Percentiles rank a stretch among this genome's conserved stretches.
Conservation (phyloP, 768 basidiomycete genomes). For the Inosperma sp. region DNA sequence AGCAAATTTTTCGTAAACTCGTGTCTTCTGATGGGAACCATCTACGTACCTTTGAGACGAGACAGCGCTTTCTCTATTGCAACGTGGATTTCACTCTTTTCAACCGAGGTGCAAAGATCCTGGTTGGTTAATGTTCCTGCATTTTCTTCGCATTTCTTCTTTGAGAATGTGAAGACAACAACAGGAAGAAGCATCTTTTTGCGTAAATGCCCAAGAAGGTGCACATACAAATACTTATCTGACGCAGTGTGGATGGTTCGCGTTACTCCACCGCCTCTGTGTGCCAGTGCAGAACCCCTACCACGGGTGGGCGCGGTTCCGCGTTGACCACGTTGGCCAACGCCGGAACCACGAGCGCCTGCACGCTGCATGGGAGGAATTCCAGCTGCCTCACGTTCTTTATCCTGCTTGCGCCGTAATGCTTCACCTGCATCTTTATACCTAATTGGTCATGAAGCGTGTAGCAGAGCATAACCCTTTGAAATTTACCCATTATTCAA, state of each 20-base stretch:
- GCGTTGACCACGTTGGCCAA: constrained; percentile 52
- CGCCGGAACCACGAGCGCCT: constrained; percentile 71
- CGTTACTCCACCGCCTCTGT: constrained; percentile 33
- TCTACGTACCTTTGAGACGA: constrained; percentile 72
- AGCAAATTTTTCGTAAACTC: constrained; percentile 8
- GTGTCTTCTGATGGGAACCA: constrained; percentile 1
- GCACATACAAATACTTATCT: constrained; percentile 93
- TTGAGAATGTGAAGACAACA: constrained; percentile 95
- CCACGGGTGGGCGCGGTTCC: constrained; percentile 41
- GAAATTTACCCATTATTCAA: constrained; percentile 64
- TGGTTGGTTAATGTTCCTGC: constrained; percentile 83
- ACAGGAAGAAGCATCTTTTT: constrained; percentile 88
- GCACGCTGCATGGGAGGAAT: constrained; percentile 78
- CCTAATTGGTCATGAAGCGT: constrained; percentile 34
- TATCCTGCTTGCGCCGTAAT: constrained; percentile 91
- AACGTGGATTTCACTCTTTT: constrained; percentile 97
- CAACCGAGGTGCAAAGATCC: constrained; percentile 82
- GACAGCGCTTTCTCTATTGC: constrained; percentile 89
- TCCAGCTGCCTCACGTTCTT: constrained; percentile 94
- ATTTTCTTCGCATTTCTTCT: constrained; percentile 96
- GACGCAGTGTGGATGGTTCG: constrained; percentile 61
- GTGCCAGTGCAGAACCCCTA: constrained; percentile 31
- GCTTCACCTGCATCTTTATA: constrained; percentile 91
- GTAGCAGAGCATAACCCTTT: background rate
- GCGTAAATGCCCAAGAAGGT: constrained; percentile 78